Percentiles rank a stretch among this genome's conserved stretches.
phyloP scores from a whole-genome alignment of 176 grass and related monocot genomes.

The Areca catechu region DNA sequence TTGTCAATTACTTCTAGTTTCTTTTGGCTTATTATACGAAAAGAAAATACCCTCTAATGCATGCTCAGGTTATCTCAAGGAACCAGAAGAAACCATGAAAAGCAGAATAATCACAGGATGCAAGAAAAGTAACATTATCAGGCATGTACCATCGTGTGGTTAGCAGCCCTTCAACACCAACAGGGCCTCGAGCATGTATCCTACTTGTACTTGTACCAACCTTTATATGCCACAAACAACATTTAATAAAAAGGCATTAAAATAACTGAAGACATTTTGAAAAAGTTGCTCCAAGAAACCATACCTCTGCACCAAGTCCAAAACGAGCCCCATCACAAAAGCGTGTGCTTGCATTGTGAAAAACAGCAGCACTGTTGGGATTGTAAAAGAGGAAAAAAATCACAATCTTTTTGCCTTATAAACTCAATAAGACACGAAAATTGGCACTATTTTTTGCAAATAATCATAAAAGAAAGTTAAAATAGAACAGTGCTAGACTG shows the following conservation, averaged over 20 bases:
- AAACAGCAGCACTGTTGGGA: constrained; percentile 68
- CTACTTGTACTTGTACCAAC: constrained; percentile 97
- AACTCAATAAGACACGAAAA: not conserved
- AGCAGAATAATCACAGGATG: not conserved
- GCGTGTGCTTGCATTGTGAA: constrained; percentile 85
- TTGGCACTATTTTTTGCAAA: too few species aligned
- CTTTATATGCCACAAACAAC: constrained; percentile 36
- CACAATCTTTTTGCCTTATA: not conserved
- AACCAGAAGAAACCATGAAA: too few species aligned
- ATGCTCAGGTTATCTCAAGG: not conserved
- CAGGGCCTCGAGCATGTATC: constrained; percentile 97
- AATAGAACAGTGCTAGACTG: too few species aligned
- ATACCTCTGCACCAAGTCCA: constrained; percentile 96
- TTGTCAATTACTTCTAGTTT: too few species aligned
- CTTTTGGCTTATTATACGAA: too few species aligned
- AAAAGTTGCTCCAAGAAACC: not conserved
- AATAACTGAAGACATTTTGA: too few species aligned
- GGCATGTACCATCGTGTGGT: constrained; percentile 69
- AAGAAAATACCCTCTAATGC: too few species aligned
- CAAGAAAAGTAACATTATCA: constrained; percentile 8
- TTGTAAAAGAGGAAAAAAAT: constrained; percentile 5
- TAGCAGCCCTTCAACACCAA: constrained; percentile 91
- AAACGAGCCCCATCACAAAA: constrained; percentile 97
- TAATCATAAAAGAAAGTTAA: too few species aligned
- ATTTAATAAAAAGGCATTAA: too few species aligned